These are phyloP conservation scores for Rhizoctonia solani DNA, from an alignment of 1,284 basidiomycete genomes.

Conservation along the genomic window DNA sequence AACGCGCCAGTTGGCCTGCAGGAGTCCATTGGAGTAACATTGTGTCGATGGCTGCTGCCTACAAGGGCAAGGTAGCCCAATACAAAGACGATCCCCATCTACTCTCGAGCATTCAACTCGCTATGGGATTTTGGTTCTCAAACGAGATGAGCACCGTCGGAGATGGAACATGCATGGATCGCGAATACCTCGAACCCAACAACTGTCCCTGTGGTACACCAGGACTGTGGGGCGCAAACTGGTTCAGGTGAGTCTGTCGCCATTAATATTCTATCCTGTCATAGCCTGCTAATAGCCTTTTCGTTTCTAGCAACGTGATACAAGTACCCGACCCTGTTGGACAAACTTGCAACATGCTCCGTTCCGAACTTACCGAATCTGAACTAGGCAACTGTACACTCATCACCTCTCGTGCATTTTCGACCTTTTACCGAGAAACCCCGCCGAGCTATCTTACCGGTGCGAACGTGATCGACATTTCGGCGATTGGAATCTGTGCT, in stretches of 20 bases:
- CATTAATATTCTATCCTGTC: background rate
- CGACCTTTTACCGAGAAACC: slow-evolving; percentile 52
- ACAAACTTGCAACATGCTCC: slow-evolving; percentile 61
- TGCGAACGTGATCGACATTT: slow-evolving; percentile 63
- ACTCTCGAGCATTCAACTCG: slow-evolving; percentile 51
- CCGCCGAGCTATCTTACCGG: slow-evolving; percentile 51
- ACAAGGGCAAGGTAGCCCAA: slow-evolving; percentile 54
- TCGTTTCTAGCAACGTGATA: slow-evolving; percentile 53
- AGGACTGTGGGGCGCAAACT: slow-evolving; percentile 69
- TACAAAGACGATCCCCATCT: slow-evolving; percentile 51
- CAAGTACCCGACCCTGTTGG: slow-evolving; percentile 59
- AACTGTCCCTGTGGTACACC: slow-evolving; percentile 59
- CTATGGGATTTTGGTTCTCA: slow-evolving; percentile 66
- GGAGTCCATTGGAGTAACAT: slow-evolving; percentile 63
- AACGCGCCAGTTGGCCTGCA: slow-evolving; percentile 68
- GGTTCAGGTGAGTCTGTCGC: slow-evolving; percentile 49
- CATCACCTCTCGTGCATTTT: slow-evolving; percentile 59
- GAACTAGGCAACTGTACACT: slow-evolving; percentile 37
- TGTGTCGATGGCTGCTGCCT: slow-evolving; percentile 60
- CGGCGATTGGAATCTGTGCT: slow-evolving; percentile 58
- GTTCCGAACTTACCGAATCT: background rate
- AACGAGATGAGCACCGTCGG: slow-evolving; percentile 57
- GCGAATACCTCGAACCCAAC: slow-evolving; percentile 50
- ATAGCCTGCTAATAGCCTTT: background rate
- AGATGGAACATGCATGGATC: slow-evolving; percentile 53